Evolutionary conservation across 139 green algal species (phyloP).

Genomic region (Coelastrella sp.): DNA sequence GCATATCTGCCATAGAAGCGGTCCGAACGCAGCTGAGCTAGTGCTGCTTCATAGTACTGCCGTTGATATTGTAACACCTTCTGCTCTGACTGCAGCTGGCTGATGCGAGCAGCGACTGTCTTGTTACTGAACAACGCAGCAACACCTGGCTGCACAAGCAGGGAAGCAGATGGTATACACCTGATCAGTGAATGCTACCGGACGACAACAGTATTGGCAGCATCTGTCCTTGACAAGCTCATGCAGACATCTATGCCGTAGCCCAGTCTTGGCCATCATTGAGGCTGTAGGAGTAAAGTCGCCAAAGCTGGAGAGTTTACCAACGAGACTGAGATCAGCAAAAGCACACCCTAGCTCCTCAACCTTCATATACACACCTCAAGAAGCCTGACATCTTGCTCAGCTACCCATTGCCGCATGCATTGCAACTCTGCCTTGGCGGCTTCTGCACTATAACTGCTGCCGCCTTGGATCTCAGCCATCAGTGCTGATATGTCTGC

Average conservation of each 20-base stretch:
- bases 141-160: constrained; percentile 1
- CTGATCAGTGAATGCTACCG: no score
- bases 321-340: no score
- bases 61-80: constrained; percentile 34
- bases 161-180: no score
- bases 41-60: constrained; percentile 11
- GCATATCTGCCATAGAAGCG: neutral
- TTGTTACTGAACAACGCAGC: constrained; percentile 22
- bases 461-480: constrained; percentile 2
- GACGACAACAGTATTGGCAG: no score
- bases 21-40: neutral
- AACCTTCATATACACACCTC: constrained; percentile 14
- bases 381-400: constrained; percentile 22
- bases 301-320: no score
- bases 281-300: no score
- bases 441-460: neutral
- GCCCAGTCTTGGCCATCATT: no score
- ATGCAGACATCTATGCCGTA: no score
- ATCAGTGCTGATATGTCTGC: neutral
- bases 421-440: neutral
- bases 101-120: constrained; percentile 25
- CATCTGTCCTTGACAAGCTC: no score
- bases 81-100: constrained; percentile 28
- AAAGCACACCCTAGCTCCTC: no score
- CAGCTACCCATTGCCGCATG: constrained; percentile 24